Percentiles rank a stretch among this genome's conserved stretches.
Evolutionary conservation across 2,329 filamentous ascomycete genomes (phyloP).

Genomic region (Neonectria punicea): DNA sequence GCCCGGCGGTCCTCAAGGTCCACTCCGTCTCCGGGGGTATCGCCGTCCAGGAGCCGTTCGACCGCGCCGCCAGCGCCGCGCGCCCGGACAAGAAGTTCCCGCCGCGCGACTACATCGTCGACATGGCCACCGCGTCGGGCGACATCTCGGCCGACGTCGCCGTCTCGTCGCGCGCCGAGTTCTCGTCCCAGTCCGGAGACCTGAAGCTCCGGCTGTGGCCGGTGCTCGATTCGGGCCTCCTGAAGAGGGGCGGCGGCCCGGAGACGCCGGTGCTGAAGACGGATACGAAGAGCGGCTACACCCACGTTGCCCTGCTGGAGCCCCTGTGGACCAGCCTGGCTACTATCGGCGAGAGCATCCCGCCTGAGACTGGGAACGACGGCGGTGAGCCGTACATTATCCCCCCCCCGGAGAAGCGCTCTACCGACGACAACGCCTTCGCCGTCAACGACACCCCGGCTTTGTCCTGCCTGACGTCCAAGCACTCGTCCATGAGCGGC

Average conservation of each 20-base stretch:
- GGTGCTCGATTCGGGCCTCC: conserved; percentile 48
- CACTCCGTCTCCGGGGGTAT: conserved; percentile 57
- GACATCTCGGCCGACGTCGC: conserved; percentile 53
- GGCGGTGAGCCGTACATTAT: conserved; percentile 36
- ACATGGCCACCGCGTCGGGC: conserved; percentile 58
- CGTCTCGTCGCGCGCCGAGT: conserved; percentile 49
- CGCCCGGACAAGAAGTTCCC: conserved; percentile 49
- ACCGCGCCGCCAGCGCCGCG: conserved; percentile 27
- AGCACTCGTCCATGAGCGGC: conserved; percentile 59
- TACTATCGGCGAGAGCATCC: conserved; percentile 15
- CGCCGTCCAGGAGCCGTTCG: conserved; percentile 54
- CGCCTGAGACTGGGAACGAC: conserved; percentile 28
- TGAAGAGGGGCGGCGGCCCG: conserved; percentile 25
- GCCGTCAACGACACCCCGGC: conserved; percentile 23
- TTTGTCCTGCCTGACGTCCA: conserved; percentile 51
- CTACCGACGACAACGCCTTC: background rate
- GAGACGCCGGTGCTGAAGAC: conserved; percentile 51
- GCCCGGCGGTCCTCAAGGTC: conserved; percentile 54
- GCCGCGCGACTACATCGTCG: conserved; percentile 58
- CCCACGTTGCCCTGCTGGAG: conserved; percentile 53
- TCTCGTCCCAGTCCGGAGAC: conserved; percentile 55
- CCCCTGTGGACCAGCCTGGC: conserved; percentile 53
- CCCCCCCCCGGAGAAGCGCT: conserved; percentile 7
- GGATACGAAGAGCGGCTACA: conserved; percentile 56
- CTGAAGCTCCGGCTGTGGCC: conserved; percentile 56